Percentiles rank a stretch among this genome's conserved stretches.
phyloP scores from a whole-genome alignment of 208 protist species.

The Phytomonas francai region DNA sequence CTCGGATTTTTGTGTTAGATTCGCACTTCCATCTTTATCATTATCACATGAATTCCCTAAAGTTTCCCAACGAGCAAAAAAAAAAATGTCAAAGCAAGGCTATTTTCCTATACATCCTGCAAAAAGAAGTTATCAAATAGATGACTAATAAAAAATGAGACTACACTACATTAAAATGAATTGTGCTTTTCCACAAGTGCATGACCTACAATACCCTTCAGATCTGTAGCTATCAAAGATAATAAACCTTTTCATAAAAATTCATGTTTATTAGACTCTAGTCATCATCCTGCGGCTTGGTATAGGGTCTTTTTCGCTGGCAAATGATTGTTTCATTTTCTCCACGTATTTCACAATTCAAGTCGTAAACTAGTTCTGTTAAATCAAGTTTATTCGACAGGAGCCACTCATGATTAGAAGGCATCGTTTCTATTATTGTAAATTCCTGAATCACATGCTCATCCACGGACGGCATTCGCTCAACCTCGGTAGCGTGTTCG shows the following conservation, averaged over 20 bases:
- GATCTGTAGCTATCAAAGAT: neutral
- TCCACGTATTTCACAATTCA: neutral
- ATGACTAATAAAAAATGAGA: neutral
- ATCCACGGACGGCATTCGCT: conserved; percentile 23
- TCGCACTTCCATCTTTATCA: neutral
- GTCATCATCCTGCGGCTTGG: neutral
- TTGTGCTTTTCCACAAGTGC: too few species aligned
- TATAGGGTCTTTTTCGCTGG: neutral
- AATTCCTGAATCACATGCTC: conserved; percentile 37
- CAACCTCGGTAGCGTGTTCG: conserved; percentile 23
- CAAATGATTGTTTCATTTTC: neutral
- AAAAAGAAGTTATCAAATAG: neutral
- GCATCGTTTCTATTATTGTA: conserved; percentile 11
- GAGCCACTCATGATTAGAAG: neutral
- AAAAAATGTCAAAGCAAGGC: neutral
- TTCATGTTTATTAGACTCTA: neutral
- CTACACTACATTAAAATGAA: neutral
- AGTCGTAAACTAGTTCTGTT: neutral
- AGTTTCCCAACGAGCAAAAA: neutral
- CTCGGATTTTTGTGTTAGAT: neutral
- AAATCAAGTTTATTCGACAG: neutral
- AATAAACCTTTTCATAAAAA: conserved; percentile 1
- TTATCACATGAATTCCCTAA: neutral
- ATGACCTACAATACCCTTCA: neutral
- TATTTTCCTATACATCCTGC: neutral